Conservation (phyloP, 164 flowering plant species). For the Umbellularia californica region DNA sequence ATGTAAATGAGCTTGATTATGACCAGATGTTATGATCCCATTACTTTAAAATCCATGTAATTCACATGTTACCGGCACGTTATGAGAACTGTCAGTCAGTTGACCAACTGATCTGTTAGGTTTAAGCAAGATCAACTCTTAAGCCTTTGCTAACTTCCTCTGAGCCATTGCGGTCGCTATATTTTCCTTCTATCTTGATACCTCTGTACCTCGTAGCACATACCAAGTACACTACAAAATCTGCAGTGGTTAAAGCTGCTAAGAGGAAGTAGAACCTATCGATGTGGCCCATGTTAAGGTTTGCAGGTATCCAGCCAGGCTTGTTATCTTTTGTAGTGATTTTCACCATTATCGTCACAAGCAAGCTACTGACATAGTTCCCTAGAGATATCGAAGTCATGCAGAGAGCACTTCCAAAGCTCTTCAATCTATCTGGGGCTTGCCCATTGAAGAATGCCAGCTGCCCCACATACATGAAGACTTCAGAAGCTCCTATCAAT, state of each 20-base stretch:
- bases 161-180: neutral
- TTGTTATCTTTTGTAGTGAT: slow-evolving; percentile 49
- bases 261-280: slow-evolving; percentile 80
- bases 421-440: slow-evolving; percentile 80
- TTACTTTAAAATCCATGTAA: too few relatives aligned
- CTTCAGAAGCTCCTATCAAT: slow-evolving; percentile 82
- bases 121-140: too few relatives aligned
- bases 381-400: slow-evolving; percentile 90
- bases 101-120: too few relatives aligned
- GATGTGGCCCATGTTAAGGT: slow-evolving; percentile 78
- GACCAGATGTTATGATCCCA: too few relatives aligned
- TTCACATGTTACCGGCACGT: too few relatives aligned
- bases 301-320: slow-evolving; percentile 91
- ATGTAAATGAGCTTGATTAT: too few relatives aligned
- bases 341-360: slow-evolving; percentile 70
- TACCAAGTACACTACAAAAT: slow-evolving; percentile 48
- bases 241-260: slow-evolving; percentile 54
- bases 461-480: slow-evolving; percentile 92
- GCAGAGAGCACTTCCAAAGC: slow-evolving; percentile 91
- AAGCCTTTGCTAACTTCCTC: slow-evolving; percentile 6
- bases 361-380: slow-evolving; percentile 75
- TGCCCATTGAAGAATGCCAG: slow-evolving; percentile 85
- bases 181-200: slow-evolving; percentile 3
- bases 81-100: too few relatives aligned
- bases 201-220: slow-evolving; percentile 72